Evolutionary conservation across 352 stramenopile species (phyloP).

Genomic region (Porosira glacialis): DNA sequence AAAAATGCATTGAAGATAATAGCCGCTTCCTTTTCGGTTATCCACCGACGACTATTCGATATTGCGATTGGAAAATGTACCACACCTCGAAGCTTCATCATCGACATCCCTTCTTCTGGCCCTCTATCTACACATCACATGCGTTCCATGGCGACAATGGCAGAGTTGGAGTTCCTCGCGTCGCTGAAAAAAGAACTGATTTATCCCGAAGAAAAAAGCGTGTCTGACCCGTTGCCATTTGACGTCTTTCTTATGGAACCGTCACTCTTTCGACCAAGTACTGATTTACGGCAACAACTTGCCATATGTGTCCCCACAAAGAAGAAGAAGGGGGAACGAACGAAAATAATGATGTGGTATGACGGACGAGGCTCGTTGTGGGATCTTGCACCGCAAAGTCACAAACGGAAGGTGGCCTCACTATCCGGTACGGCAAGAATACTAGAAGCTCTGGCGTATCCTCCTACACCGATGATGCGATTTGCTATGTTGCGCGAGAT

Average conservation of each 20-base stretch:
- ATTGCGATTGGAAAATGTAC: constrained; percentile 15
- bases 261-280: constrained; percentile 5
- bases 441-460: constrained; percentile 21
- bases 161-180: constrained; percentile 35
- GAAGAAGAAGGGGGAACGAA: constrained; percentile 19
- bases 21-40: constrained; percentile 15
- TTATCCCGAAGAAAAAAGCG: constrained; percentile 26
- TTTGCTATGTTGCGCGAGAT: constrained; percentile 21
- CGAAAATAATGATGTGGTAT: constrained; percentile 27
- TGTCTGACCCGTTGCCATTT: constrained; percentile 21
- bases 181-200: constrained; percentile 34
- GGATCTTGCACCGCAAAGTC: constrained; percentile 20
- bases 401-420: constrained; percentile 28
- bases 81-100: constrained; percentile 1
- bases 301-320: constrained; percentile 30
- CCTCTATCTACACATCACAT: constrained; percentile 27
- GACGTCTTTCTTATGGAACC: constrained; percentile 40
- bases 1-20: constrained; percentile 16
- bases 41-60: constrained; percentile 23
- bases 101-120: constrained; percentile 13
- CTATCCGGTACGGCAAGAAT: constrained; percentile 28
- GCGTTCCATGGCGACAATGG: constrained; percentile 18
- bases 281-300: constrained; percentile 21
- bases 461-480: constrained; percentile 13
- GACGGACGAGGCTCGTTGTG: constrained; percentile 26